Percentiles rank a stretch among this genome's conserved stretches.
Evolutionary conservation across 306 rosid species (phyloP).

Genomic region (Mucuna pruriens): DNA sequence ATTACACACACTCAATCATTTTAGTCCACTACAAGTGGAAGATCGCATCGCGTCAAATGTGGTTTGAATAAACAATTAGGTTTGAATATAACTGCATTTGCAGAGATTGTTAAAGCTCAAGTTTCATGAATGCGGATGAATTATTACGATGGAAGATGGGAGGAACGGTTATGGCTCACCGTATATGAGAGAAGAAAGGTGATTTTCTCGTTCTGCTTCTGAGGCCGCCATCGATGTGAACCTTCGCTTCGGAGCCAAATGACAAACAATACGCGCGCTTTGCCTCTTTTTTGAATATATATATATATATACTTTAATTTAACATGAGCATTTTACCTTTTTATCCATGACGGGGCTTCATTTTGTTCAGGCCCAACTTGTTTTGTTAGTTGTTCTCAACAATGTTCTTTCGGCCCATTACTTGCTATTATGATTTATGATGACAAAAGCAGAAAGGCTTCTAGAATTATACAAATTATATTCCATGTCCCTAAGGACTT

Average conservation of each 20-base stretch:
- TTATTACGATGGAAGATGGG: background rate
- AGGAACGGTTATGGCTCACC: conserved; percentile 46
- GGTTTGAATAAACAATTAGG: conserved; percentile 6
- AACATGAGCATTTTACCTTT: background rate
- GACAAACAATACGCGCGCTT: conserved; percentile 22
- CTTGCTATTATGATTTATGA: background rate
- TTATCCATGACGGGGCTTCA: background rate
- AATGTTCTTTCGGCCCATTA: background rate
- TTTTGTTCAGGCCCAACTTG: background rate
- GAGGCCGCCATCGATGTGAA: conserved; percentile 56
- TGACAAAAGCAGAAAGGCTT: background rate
- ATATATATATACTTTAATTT: background rate
- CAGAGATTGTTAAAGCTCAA: background rate
- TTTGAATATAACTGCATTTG: background rate
- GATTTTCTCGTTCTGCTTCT: conserved; percentile 57
- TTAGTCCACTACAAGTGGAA: background rate
- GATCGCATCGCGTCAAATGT: background rate
- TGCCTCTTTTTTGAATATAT: background rate
- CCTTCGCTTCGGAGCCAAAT: conserved; percentile 40
- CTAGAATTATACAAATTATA: no score
- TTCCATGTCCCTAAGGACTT: background rate
- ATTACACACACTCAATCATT: background rate
- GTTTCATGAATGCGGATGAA: background rate
- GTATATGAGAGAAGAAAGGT: conserved; percentile 59
- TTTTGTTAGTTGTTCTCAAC: background rate